These are phyloP conservation scores for Eimeria acervulina DNA, from an alignment of 169 alveolate genomes.

Conservation along the genomic window DNA sequence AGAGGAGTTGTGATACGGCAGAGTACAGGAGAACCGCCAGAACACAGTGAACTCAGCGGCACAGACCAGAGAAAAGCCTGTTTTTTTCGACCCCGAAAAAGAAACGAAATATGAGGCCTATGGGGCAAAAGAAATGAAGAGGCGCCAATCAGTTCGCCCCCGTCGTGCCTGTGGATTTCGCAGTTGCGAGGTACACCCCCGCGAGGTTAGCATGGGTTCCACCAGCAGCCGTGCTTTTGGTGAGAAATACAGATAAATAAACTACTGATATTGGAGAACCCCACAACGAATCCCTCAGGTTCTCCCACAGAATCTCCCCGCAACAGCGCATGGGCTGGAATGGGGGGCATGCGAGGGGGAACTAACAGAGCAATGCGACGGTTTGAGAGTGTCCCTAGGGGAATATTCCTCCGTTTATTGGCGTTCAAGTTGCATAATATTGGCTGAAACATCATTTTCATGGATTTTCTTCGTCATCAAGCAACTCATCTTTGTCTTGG, in stretches of 20 bases:
- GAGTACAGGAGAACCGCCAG: slow-evolving; percentile 43
- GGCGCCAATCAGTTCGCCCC: neutral
- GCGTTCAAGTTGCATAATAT: neutral
- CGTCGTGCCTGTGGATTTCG: slow-evolving; percentile 41
- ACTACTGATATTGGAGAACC: slow-evolving; percentile 55
- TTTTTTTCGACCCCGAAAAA: neutral
- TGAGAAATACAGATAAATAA: neutral
- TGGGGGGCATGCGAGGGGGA: slow-evolving; percentile 75
- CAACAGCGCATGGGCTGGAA: slow-evolving; percentile 58
- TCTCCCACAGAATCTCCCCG: slow-evolving; percentile 55
- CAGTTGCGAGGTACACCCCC: slow-evolving; percentile 56
- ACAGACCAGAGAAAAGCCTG: slow-evolving; percentile 11
- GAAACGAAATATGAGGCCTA: slow-evolving; percentile 1
- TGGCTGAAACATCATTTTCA: neutral
- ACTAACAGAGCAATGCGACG: slow-evolving; percentile 39
- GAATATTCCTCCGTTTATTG: neutral
- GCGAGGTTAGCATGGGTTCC: slow-evolving; percentile 38
- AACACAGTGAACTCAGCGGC: slow-evolving; percentile 33
- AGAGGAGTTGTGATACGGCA: slow-evolving; percentile 13
- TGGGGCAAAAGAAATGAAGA: slow-evolving; percentile 47
- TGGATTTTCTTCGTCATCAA: neutral
- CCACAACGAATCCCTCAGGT: slow-evolving; percentile 65
- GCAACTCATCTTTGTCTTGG: neutral
- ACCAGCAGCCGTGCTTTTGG: slow-evolving; percentile 26
- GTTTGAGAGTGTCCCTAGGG: slow-evolving; percentile 14